Conservation (phyloP, 768 basidiomycete species). For the Tricholoma furcatifolium region DNA sequence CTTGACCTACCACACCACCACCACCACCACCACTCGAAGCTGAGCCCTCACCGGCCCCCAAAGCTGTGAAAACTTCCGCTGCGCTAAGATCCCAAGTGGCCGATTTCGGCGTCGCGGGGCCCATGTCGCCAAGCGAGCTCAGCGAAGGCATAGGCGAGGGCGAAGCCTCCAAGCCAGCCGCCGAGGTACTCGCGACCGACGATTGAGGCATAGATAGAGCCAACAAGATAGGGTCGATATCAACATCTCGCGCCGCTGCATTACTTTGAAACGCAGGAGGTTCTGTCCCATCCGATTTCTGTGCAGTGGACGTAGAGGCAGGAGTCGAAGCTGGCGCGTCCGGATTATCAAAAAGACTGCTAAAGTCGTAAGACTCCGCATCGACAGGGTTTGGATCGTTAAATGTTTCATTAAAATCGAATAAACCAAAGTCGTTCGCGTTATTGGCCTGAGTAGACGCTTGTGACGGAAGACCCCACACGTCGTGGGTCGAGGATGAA, state of each 20-base stretch:
- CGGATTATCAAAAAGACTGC: background rate
- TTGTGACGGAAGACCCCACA: background rate
- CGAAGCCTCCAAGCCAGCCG: constrained; percentile 1
- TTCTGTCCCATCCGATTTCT: background rate
- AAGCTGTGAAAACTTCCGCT: constrained; percentile 28
- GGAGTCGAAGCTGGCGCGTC: background rate
- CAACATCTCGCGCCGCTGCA: constrained; percentile 6
- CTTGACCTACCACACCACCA: constrained; percentile 20
- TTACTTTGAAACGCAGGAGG: background rate
- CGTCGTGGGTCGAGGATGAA: constrained; percentile 12
- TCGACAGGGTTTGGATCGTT: constrained; percentile 4
- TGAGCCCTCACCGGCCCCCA: background rate
- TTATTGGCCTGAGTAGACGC: constrained; percentile 1
- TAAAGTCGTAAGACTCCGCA: constrained; percentile 9
- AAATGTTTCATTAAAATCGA: constrained; percentile 13
- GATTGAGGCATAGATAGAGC: constrained; percentile 23
- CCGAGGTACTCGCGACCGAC: background rate
- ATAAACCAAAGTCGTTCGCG: constrained; percentile 13
- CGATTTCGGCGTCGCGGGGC: constrained; percentile 36
- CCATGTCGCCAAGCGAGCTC: constrained; percentile 31
- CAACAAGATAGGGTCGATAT: constrained; percentile 34
- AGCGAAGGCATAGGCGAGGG: constrained; percentile 26
- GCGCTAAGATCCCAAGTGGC: constrained; percentile 32
- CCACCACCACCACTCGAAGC: background rate
- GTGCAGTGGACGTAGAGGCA: background rate